Base-by-base conservation (phyloP, 148 eudicot genomes). In the Cornus kousa region DNA sequence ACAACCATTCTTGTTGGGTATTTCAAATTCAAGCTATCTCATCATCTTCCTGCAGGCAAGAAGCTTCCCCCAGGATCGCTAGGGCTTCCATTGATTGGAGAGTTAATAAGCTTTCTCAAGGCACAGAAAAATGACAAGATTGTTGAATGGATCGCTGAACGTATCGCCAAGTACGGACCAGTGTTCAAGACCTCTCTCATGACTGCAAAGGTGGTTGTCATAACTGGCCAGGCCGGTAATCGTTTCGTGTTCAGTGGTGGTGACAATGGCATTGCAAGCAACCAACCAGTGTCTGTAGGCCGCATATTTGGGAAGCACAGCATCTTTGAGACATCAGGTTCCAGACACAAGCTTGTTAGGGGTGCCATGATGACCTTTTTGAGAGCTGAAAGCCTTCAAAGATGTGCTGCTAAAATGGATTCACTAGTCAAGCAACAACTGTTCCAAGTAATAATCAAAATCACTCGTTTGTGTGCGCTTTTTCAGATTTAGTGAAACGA, bases 341-440 rank as follows among this genome's bases (percentile, higher is more conserved):
- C 66, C 9, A 62, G 66, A 62, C 66, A 62, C 19, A 62, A 62
- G 66, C 66, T 62, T 62, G 66, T 62, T 62, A 62, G 66, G 66
- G 66, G 66, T 62, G 66, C 66, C 22, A 62, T 20, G 66, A 62
- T 62, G 66, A 20, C 66, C 23, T 62, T 62, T 62, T 62, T 62
- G 23, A 62, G 23, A 62, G 22, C 66, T n/a, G 66, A 62, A n/a
- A 62, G 66, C 66, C 66, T 62, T 62, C 66, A 62, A 62, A 62
- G 66, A 62, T 62, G 17, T 62, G 66, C 20, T 17, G 66, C 20
- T 62, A 19, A 62, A 20, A 62, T 62, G 66, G 66, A 62, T 7
- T 20, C 23, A 17, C 4, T 62, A 19, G 66, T 62, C 66, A 62
- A 62, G 66, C 66, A 62, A 20, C 66, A 62, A 62, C 23, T 62